These are phyloP conservation scores for Colletotrichum liaoningense DNA, from an alignment of 2,329 filamentous ascomycete genomes.

Conservation along the genomic window DNA sequence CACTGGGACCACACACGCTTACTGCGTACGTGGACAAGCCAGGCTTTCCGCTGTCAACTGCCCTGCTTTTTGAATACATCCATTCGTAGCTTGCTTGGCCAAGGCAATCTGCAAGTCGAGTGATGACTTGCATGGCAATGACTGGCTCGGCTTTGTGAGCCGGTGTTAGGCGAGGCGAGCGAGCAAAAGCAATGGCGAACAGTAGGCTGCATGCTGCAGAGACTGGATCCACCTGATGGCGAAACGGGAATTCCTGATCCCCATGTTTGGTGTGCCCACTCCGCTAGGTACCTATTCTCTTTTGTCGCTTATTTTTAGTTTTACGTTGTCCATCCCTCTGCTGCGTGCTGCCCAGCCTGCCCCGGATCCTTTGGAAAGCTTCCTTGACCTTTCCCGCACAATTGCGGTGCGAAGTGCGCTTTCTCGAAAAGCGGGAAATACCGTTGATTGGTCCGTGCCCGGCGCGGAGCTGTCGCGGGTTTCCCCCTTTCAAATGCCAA, in stretches of 20 bases:
- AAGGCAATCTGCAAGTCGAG: neutral
- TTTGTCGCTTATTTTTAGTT: neutral
- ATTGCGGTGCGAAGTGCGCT: constrained; percentile 1
- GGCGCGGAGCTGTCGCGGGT: constrained; percentile 17
- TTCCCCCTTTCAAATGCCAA: neutral
- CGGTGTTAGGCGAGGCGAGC: neutral
- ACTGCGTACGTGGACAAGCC: neutral
- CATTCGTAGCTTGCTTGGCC: neutral
- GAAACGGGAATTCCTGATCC: neutral
- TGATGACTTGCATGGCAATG: constrained; percentile 18
- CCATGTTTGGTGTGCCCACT: neutral
- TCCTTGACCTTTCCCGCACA: neutral
- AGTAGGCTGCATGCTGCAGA: neutral
- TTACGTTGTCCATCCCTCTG: neutral
- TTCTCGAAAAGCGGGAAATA: neutral
- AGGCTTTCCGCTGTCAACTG: neutral
- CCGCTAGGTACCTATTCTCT: neutral
- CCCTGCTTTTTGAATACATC: neutral
- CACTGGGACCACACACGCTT: neutral
- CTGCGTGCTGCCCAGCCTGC: too few species aligned
- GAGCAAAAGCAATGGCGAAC: neutral
- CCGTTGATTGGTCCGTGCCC: constrained; percentile 3
- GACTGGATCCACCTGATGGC: neutral
- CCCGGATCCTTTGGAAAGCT: neutral
- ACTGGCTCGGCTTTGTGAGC: constrained; percentile 14